These are phyloP conservation scores for Crithidia fasciculata DNA, from an alignment of 208 protist genomes.

Conservation along the genomic window DNA sequence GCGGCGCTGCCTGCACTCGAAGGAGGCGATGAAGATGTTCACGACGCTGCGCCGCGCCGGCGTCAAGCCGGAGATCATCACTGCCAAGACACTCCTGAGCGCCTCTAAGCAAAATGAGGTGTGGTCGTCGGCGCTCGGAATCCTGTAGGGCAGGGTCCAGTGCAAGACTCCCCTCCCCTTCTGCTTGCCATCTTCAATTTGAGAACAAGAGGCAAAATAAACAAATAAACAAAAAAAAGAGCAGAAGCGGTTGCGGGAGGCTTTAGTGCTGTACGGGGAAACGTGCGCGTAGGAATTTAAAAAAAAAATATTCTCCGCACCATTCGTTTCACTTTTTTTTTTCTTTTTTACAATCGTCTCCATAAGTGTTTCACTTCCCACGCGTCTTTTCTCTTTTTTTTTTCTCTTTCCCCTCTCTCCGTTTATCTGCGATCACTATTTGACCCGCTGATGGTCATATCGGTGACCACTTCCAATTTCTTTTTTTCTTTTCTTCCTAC, in stretches of 20 bases:
- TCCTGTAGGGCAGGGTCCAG: constrained; percentile 29
- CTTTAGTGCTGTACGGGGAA: too few relatives aligned
- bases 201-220: background rate
- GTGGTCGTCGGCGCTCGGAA: constrained; percentile 56
- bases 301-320: background rate
- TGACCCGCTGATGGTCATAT: too few relatives aligned
- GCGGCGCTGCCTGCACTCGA: constrained; percentile 33
- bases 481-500: background rate
- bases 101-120: constrained; percentile 45
- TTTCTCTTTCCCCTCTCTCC: background rate
- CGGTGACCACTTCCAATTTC: background rate
- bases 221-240: background rate
- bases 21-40: constrained; percentile 60
- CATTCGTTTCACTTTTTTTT: constrained; percentile 9
- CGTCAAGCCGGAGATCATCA: constrained; percentile 64
- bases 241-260: too few relatives aligned
- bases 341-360: background rate
- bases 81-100: constrained; percentile 50
- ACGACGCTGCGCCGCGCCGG: constrained; percentile 55
- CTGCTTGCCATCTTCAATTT: too few relatives aligned
- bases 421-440: background rate
- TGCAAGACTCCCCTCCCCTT: too few relatives aligned
- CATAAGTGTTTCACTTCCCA: too few relatives aligned
- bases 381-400: background rate
- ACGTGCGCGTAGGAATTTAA: background rate